phyloP scores from a whole-genome alignment of 164 flowering plant species.

The Annona squamosa region DNA sequence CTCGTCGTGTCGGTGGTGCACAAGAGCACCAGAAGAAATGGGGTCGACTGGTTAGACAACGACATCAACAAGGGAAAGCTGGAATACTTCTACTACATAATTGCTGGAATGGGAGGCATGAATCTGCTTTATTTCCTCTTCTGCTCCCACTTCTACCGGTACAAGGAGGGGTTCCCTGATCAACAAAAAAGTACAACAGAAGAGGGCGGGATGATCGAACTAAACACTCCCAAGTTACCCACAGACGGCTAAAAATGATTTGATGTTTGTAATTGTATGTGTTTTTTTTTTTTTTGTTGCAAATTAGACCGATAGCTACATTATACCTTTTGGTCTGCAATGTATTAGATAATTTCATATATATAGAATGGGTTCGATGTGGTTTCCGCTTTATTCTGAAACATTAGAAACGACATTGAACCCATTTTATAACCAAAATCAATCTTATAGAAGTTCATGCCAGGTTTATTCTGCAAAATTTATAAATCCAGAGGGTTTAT shows the following conservation, averaged over 20 bases:
- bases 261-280: background rate
- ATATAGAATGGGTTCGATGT: too few species aligned
- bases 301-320: too few species aligned
- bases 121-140: constrained; percentile 34
- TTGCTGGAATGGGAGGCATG: constrained; percentile 25
- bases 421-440: too few species aligned
- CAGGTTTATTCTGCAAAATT: too few species aligned
- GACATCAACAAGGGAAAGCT: constrained; percentile 43
- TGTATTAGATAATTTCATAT: too few species aligned
- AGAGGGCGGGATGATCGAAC: background rate
- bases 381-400: too few species aligned
- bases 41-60: constrained; percentile 38
- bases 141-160: constrained; percentile 36
- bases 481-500: too few species aligned
- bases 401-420: too few species aligned
- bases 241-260: background rate
- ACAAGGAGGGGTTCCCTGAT: constrained; percentile 21
- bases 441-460: too few species aligned
- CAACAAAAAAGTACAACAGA: background rate
- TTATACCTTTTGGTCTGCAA: too few species aligned
- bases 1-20: constrained; percentile 46
- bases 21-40: constrained; percentile 18
- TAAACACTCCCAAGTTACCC: background rate
- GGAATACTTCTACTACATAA: constrained; percentile 35
- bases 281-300: background rate